Percentiles rank a stretch among this genome's conserved stretches.
Evolutionary conservation across 306 rosid genomes (phyloP).

Genomic region (Medicago arabica): DNA sequence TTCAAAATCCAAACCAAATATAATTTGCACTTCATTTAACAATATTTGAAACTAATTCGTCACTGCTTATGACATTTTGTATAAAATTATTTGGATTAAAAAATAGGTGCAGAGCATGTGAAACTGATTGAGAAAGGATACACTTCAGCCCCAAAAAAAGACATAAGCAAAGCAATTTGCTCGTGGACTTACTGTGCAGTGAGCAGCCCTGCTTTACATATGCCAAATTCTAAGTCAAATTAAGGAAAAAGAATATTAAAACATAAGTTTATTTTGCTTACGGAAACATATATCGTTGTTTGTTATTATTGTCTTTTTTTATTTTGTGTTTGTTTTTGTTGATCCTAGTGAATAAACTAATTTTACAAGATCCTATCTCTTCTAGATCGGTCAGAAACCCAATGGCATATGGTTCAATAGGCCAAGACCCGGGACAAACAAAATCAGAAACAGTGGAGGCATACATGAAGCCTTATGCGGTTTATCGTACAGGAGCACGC

Average conservation of each 20-base stretch:
- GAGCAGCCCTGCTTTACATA: constrained; percentile 17
- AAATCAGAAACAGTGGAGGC: too few relatives aligned
- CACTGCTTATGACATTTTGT: constrained; percentile 37
- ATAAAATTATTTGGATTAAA: not conserved
- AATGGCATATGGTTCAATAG: too few relatives aligned
- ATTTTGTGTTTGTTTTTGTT: too few relatives aligned
- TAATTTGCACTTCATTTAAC: too few relatives aligned
- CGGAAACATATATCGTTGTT: too few relatives aligned
- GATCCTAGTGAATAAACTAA: too few relatives aligned
- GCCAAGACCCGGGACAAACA: too few relatives aligned
- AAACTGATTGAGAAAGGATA: constrained; percentile 7
- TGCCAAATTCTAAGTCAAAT: not conserved
- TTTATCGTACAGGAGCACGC: too few relatives aligned
- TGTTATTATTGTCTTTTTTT: not conserved
- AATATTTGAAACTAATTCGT: not conserved
- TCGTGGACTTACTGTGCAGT: constrained; percentile 16
- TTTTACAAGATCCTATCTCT: too few relatives aligned
- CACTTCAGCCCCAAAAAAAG: not conserved
- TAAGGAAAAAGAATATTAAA: not conserved
- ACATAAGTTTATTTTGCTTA: not conserved
- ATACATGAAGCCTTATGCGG: too few relatives aligned
- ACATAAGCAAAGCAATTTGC: not conserved
- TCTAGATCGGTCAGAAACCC: too few relatives aligned
- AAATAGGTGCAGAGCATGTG: constrained; percentile 28
- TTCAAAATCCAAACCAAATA: too few relatives aligned